These are phyloP conservation scores for Cryphonectria carpinicola DNA, from an alignment of 2,329 filamentous ascomycete genomes.

Conservation along the genomic window DNA sequence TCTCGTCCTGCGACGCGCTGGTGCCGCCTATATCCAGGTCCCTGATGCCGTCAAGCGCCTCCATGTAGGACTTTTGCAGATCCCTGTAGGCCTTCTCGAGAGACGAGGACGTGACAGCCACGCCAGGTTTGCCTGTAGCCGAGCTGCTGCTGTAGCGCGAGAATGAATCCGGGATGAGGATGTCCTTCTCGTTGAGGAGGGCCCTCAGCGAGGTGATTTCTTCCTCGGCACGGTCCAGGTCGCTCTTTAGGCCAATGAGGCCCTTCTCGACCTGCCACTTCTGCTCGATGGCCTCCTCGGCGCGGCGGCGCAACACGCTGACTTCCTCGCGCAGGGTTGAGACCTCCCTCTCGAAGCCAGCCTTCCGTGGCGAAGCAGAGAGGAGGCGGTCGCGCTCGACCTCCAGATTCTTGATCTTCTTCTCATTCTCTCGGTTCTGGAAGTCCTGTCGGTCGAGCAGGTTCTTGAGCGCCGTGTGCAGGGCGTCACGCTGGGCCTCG, in stretches of 20 bases:
- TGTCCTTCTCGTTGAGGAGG: constrained; percentile 82
- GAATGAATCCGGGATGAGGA: constrained; percentile 67
- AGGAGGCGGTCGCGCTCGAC: constrained; percentile 76
- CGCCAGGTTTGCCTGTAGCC: constrained; percentile 44
- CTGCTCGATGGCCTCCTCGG: constrained; percentile 91
- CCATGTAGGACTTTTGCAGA: constrained; percentile 71
- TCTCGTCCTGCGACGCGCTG: constrained; percentile 51
- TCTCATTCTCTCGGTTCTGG: constrained; percentile 81
- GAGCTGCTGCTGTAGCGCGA: constrained; percentile 44
- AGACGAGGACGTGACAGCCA: constrained; percentile 68
- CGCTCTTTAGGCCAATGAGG: constrained; percentile 87
- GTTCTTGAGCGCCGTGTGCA: constrained; percentile 84
- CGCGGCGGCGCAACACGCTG: constrained; percentile 78
- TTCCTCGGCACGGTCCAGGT: constrained; percentile 91
- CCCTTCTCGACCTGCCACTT: constrained; percentile 97
- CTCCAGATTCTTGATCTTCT: constrained; percentile 78
- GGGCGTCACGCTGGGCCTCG: constrained; percentile 88
- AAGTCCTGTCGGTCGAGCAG: constrained; percentile 84
- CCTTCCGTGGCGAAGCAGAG: constrained; percentile 69
- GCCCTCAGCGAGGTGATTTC: constrained; percentile 84
- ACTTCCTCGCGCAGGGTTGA: constrained; percentile 81
- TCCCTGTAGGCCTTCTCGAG: constrained; percentile 76
- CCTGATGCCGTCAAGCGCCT: constrained; percentile 69
- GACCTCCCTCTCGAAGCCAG: constrained; percentile 85
- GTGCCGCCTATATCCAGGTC: constrained; percentile 58